Conservation (phyloP, 2,329 filamentous ascomycete genomes). For the Tolypocladium amazonense region DNA sequence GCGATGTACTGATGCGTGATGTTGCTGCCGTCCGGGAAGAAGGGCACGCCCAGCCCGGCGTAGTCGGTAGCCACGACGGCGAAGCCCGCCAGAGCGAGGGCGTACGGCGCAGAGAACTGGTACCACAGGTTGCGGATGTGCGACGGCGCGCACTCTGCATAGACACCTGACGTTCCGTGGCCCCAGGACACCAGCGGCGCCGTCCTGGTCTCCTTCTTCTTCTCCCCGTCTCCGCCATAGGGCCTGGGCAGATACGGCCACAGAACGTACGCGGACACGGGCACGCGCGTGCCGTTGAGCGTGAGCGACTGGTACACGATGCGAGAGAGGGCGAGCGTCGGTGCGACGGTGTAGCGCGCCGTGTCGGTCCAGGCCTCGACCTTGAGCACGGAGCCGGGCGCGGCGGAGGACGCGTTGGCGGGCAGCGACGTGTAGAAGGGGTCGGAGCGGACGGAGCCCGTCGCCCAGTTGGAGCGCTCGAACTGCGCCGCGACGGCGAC, state of each 20-base stretch:
- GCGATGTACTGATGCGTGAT: slow-evolving; percentile 31
- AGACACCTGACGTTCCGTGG: slow-evolving; percentile 33
- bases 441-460: slow-evolving; percentile 20
- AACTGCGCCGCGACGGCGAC: slow-evolving; percentile 15
- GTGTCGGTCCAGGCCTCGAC: slow-evolving; percentile 27
- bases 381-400: slow-evolving; percentile 27
- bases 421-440: slow-evolving; percentile 27
- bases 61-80: slow-evolving; percentile 34
- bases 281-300: slow-evolving; percentile 32
- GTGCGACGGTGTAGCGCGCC: slow-evolving; percentile 26
- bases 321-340: slow-evolving; percentile 32
- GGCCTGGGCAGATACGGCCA: slow-evolving; percentile 28
- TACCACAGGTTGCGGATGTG: slow-evolving; percentile 29
- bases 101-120: slow-evolving; percentile 25
- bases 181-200: slow-evolving; percentile 28
- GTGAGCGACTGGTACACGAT: slow-evolving; percentile 35
- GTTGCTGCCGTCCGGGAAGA: slow-evolving; percentile 16
- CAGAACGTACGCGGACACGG: slow-evolving; percentile 37
- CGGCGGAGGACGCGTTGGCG: slow-evolving; percentile 5
- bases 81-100: slow-evolving; percentile 29
- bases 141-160: slow-evolving; percentile 27
- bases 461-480: slow-evolving; percentile 20
- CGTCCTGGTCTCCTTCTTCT: neutral
- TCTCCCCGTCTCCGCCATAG: neutral
- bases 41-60: slow-evolving; percentile 29